Evolutionary conservation across 352 stramenopile genomes (phyloP), one percentile per base, ranked within the genome.

Genomic region (Saprolegnia parasitica): DNA sequence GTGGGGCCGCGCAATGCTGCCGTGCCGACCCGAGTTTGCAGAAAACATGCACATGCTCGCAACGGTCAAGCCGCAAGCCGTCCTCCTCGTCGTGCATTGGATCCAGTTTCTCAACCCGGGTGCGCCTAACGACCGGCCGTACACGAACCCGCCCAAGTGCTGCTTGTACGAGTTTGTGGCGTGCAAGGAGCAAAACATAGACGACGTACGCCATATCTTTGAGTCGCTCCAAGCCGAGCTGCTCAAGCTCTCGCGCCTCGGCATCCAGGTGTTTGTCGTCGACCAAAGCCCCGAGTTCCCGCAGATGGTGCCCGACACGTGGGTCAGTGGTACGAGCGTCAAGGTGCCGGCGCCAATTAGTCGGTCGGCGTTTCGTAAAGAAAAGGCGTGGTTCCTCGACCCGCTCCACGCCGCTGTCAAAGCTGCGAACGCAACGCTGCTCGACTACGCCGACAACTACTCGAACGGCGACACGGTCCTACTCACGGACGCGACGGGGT

Each of bases 401-500:
- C 11, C n/a, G n/a, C 46, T 70, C 49, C 10, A 18, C 10, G 37
- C 11, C n/a, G 46, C 63, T 35, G 24, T 49, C 3, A 9, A 18
- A n/a, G 49, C 49, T 4, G 63, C 46, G 0, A 70, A 70, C 54
- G 63, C 47, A 0, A 70, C 63, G 11, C 46, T 61, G 5, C 6
- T 70, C 21, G 47, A 70, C 26, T 70, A 49, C 23, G 54, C 54
- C 10, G 63, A 70, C 54, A 70, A 70, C 39, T 24, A 61, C n/a
- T 70, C 42, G 26, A 23, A 39, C 29, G 39, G 55, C 21, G 63
- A 60, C 47, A 45, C 15, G 21, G 24, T 35, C n/a, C 13, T 40
- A 4, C 13, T 61, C n/a, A 26, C 55, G 21, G 52, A 70, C 21
- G 20, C 21, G 16, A 15, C 47, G 9, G 63, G 63, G 16, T 29